phyloP scores from a whole-genome alignment of 768 basidiomycete genomes.

The Kwoniella dendrophila region DNA sequence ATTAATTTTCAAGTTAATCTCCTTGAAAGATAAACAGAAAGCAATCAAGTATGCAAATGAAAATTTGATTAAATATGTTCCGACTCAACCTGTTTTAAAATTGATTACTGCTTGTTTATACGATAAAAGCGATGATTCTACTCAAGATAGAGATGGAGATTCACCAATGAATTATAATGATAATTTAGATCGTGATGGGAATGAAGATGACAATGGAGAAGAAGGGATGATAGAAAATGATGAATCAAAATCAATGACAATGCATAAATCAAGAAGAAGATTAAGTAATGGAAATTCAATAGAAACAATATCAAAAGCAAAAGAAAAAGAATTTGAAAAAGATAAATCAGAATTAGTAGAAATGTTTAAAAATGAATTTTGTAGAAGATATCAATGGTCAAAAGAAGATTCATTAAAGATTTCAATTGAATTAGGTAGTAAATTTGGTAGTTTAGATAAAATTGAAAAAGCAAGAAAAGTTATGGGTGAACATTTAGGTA shows the following conservation, averaged over 20 bases:
- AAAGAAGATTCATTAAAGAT: conserved; percentile 83
- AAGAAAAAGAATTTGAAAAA: no score
- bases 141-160: neutral
- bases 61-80: conserved; percentile 66
- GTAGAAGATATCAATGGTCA: conserved; percentile 82
- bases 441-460: conserved; percentile 79
- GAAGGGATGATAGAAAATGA: neutral
- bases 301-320: neutral
- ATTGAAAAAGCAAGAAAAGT: conserved; percentile 94
- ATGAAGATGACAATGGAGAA: neutral
- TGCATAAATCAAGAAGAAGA: neutral
- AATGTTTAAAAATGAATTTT: conserved; percentile 86
- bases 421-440: conserved; percentile 85
- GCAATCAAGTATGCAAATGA: conserved; percentile 76
- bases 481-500: conserved; percentile 88
- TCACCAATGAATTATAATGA: neutral
- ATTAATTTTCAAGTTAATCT: conserved; percentile 81
- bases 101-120: conserved; percentile 47
- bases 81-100: conserved; percentile 55
- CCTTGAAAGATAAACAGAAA: conserved; percentile 60
- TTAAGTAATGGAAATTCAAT: neutral
- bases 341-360: no score
- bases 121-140: conserved; percentile 61
- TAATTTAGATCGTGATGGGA: neutral
- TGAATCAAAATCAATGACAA: no score